Evolutionary conservation across 768 basidiomycete species (phyloP).

Genomic region (Mycena venus): DNA sequence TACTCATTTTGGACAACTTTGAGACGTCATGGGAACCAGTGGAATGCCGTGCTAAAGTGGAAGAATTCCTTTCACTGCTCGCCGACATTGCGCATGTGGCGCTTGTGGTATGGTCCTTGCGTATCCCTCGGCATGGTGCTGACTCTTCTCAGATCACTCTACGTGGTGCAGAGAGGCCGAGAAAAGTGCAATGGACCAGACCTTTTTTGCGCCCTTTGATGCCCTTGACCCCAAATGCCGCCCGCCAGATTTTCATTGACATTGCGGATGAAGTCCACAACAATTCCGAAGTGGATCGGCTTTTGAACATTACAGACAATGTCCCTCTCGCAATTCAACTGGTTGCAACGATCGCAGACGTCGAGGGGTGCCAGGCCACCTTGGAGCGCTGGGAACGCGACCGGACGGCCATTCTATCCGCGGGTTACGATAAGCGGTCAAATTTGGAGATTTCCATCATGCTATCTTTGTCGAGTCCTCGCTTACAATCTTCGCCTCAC

Average conservation of each 20-base stretch:
- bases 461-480: conserved; percentile 9
- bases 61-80: background rate
- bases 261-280: too few species aligned
- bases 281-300: background rate
- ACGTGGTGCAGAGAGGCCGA: too few species aligned
- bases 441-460: conserved; percentile 18
- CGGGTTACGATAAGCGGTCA: too few species aligned
- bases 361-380: background rate
- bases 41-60: background rate
- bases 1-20: background rate
- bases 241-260: conserved; percentile 9
- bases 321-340: conserved; percentile 6
- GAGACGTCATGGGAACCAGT: conserved; percentile 7
- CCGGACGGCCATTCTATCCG: conserved; percentile 3
- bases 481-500: background rate
- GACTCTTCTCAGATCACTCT: conserved; percentile 6
- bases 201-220: conserved; percentile 16
- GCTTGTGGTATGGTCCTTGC: background rate
- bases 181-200: conserved; percentile 12
- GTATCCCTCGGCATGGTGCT: background rate
- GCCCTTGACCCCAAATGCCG: background rate
- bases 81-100: too few species aligned
- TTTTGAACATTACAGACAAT: conserved; percentile 10
- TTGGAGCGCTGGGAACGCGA: background rate
- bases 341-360: background rate